A percentile compares a stretch with the other conserved stretches of the same genome.
These are phyloP conservation scores for Aureobasidium namibiae DNA, from an alignment of 2,329 filamentous ascomycete genomes.

Conservation along the genomic window DNA sequence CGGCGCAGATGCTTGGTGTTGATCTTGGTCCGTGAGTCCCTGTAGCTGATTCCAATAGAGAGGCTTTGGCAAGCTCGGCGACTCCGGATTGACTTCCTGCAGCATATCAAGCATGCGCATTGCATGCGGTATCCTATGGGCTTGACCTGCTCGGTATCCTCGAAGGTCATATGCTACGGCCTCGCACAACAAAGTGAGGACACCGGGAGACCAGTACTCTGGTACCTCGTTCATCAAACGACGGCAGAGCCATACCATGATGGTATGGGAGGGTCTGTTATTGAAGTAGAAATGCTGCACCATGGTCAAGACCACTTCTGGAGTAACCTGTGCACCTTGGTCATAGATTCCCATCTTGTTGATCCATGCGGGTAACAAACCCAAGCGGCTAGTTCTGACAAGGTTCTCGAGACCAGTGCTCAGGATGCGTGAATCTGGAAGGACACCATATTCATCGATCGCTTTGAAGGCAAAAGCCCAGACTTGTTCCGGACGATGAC, in stretches of 20 bases:
- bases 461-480: conserved; percentile 21
- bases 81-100: background rate
- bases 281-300: conserved; percentile 21
- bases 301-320: conserved; percentile 17
- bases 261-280: conserved; percentile 20
- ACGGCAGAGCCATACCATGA: conserved; percentile 22
- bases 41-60: background rate
- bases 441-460: conserved; percentile 18
- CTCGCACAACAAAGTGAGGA: conserved; percentile 19
- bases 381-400: conserved; percentile 15
- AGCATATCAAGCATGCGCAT: background rate
- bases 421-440: conserved; percentile 19
- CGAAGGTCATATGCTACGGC: conserved; percentile 23
- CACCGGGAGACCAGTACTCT: conserved; percentile 15
- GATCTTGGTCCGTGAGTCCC: background rate
- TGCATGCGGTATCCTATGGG: background rate
- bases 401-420: conserved; percentile 20
- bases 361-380: conserved; percentile 21
- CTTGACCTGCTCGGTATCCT: background rate
- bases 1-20: background rate
- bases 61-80: background rate
- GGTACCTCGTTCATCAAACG: conserved; percentile 16
- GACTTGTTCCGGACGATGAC: conserved; percentile 19
- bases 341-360: conserved; percentile 16
- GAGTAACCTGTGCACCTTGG: conserved; percentile 15